Evolutionary conservation across 106 monocot genomes (phyloP).

Genomic region (Narthecium ossifragum): DNA sequence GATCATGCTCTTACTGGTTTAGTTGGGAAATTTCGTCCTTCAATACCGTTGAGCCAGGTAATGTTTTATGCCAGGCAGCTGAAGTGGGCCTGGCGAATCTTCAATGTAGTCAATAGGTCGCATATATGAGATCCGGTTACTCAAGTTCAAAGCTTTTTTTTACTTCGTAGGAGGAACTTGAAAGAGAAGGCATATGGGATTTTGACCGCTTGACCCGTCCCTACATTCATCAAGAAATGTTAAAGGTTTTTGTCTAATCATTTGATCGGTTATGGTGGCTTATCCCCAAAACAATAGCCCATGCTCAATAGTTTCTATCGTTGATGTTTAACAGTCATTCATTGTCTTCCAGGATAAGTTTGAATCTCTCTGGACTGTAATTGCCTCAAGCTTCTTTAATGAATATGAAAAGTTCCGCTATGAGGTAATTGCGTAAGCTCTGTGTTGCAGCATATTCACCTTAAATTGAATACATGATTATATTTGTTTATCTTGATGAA

Average conservation of each 20-base stretch:
- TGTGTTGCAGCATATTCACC: too few relatives aligned
- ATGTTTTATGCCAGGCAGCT: neutral
- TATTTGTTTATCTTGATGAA: too few relatives aligned
- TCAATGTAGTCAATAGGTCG: neutral
- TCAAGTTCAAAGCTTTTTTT: too few relatives aligned
- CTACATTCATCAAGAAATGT: constrained; percentile 61
- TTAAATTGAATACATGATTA: too few relatives aligned
- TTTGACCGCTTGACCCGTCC: constrained; percentile 80
- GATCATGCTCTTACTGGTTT: constrained; percentile 83
- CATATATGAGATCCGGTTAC: too few relatives aligned
- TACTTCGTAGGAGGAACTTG: constrained; percentile 90
- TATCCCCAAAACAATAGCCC: too few relatives aligned
- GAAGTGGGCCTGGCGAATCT: neutral
- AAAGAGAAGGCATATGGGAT: constrained; percentile 88
- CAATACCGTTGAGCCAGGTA: constrained; percentile 89
- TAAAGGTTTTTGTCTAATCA: constrained; percentile 44
- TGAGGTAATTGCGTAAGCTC: too few relatives aligned
- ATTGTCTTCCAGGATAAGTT: constrained; percentile 57
- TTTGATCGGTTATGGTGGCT: too few relatives aligned
- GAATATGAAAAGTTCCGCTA: constrained; percentile 57
- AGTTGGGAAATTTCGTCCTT: constrained; percentile 81
- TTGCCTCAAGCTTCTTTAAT: constrained; percentile 68
- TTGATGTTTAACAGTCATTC: too few relatives aligned
- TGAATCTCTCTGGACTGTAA: constrained; percentile 67
- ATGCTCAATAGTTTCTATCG: too few relatives aligned